Evolutionary conservation across 257 asterid genomes (phyloP), one percentile per base, ranked within the genome.

Genomic region (Nicotiana knightiana): DNA sequence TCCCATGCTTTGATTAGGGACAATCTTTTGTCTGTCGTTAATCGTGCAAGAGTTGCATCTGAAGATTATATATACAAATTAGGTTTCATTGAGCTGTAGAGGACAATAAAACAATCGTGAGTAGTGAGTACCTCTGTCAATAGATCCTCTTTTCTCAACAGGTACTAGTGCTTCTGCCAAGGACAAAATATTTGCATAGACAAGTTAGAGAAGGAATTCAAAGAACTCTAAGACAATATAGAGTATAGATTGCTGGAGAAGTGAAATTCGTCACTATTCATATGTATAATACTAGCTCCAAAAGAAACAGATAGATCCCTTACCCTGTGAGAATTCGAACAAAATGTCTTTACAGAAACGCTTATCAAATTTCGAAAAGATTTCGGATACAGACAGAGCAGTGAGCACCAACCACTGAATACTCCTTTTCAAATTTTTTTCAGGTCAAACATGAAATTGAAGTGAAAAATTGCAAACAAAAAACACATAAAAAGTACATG

Each of bases 1-100:
- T 96, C 99, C 99, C 99, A 96, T 51, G 99, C 99, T 86, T 58
- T 91, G 83, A 96, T 86, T 43, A 96, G 86, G 5, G 97, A 89
- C 76, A 90, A 9, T 88, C 92, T 93, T 89, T 96, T 96, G 91
- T 93, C 97, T 0, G 97, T 92, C 21, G 97, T 87, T 18, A 96
- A 92, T 18, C 92, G 89, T 11, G 96, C 84, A 83, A 96, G 94
- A 85, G 89, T 95, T 57, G 92, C 93, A 92, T 96, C 99, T 94
- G 65, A 15, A 15, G 63, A 26, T 51, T 54, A 48, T 9, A 24
- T 28, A 3, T 39, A 3, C 11, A 61, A 58, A 58, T 30, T 48
- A 81, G 83, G 2, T 63, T n/a, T 77, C 57, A 78, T 77, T 12
- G 62, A 80, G 85, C 68, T 21, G 30, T 3, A 55, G 17, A 71